phyloP scores from a whole-genome alignment of 2,329 filamentous ascomycete species.

The Talaromyces funiculosus region DNA sequence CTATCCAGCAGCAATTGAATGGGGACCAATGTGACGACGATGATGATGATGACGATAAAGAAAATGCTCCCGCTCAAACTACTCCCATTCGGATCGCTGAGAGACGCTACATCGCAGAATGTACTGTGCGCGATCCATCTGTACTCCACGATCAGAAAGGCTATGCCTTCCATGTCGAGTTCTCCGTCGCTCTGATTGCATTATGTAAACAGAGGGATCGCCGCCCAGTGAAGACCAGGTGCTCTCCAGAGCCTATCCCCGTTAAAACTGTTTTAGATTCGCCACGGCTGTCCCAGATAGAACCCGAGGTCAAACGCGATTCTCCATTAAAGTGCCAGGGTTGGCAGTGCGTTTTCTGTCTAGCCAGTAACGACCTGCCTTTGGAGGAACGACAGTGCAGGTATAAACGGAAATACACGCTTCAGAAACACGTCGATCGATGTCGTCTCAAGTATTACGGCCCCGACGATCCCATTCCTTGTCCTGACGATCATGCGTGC shows the following conservation, averaged over 20 bases:
- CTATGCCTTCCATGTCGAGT: conserved; percentile 1
- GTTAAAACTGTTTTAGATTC: background rate
- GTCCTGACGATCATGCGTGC: conserved; percentile 1
- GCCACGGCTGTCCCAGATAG: background rate
- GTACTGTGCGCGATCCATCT: background rate
- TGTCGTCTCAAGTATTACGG: background rate
- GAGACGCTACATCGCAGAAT: conserved; percentile 5
- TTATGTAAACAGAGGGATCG: conserved; percentile 5
- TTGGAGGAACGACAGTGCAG: background rate
- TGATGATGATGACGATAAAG: background rate
- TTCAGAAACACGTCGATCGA: conserved; percentile 10
- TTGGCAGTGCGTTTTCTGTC: conserved; percentile 8
- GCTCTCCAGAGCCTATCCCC: background rate
- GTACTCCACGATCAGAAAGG: background rate
- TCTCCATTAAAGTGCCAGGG: background rate
- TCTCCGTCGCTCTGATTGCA: background rate
- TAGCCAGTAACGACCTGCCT: conserved; percentile 3
- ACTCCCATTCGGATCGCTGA: background rate
- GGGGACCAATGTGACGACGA: background rate
- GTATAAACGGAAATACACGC: conserved; percentile 10
- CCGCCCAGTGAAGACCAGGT: background rate
- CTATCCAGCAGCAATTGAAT: conserved; percentile 10
- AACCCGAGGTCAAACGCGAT: background rate
- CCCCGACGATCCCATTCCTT: background rate
- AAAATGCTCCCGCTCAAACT: background rate